Base-by-base conservation (phyloP, 345 rosid genomes). In the Gossypium arboreum region DNA sequence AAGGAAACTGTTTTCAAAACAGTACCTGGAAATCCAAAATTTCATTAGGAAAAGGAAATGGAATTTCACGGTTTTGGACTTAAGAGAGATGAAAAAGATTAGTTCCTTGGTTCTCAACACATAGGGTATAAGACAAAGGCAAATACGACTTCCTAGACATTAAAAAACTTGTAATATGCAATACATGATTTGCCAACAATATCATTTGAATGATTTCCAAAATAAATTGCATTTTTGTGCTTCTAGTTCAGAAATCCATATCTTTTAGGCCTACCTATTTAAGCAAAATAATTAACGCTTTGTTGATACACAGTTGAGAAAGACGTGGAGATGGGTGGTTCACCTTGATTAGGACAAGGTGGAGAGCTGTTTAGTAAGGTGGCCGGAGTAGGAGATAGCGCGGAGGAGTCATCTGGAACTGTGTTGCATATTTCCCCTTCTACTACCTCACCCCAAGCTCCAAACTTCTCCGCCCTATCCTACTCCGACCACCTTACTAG, bases 1-100 rank as follows among this genome's bases (percentile, higher is more conserved):
- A 67, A 92, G 91, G 84, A 96, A 96, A 77, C 89, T 87, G 82
- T 90, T 97, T 77, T 93, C 99, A 84, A 96, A 96, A 74, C 93
- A 82, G 85, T 85, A 96, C 98, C 98, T 96, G 86, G 47, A 82
- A 68, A 76, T 71, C 29, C 71, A 55, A 13, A 68, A 43, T 55
- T 71, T 18, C 44, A 62, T 41, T 16, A 51, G 60, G 24, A 57
- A 17, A 12, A 3, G 50, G 17, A 1, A 68, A 34, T 34, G 41
- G 39, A 48, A 44, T 29, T 27, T 15, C n/a, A 47, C 12, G 12
- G 22, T 29, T 63, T 39, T 39, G 68, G 68, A 63, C 24, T 63
- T 48, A 12, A 48, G 20, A 12, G 43, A 13, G 13, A 12, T 16
- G 7, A 25, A 25, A 34, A 62, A 34, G 12, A 62, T 34, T 62